Evolutionary conservation across 1,139 yeast genomes (phyloP).

Genomic region (Geotrichum histeridarum): DNA sequence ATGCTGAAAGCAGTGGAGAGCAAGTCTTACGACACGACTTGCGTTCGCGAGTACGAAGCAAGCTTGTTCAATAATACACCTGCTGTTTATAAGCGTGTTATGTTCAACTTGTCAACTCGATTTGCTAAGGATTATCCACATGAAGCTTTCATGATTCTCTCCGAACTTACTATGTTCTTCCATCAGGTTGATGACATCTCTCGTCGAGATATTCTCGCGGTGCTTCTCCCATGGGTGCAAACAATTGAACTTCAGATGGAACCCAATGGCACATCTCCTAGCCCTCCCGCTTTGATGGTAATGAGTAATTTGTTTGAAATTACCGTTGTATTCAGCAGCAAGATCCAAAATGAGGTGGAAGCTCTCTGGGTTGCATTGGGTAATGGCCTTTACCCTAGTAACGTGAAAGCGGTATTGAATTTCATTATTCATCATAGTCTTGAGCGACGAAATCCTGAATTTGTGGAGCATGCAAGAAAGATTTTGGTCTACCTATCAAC

Average conservation of each 20-base stretch:
- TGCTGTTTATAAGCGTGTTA: slow-evolving; percentile 71
- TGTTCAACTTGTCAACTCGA: slow-evolving; percentile 61
- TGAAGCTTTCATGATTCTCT: slow-evolving; percentile 56
- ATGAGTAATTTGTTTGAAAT: slow-evolving; percentile 77
- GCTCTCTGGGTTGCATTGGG: slow-evolving; percentile 94
- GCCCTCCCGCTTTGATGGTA: slow-evolving; percentile 54
- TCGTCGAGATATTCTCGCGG: slow-evolving; percentile 72
- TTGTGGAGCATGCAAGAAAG: slow-evolving; percentile 76
- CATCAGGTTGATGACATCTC: slow-evolving; percentile 55
- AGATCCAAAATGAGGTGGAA: slow-evolving; percentile 79
- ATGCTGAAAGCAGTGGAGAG: slow-evolving; percentile 54
- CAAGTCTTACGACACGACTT: slow-evolving; percentile 46
- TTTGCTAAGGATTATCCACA: slow-evolving; percentile 56
- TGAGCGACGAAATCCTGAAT: slow-evolving; percentile 62
- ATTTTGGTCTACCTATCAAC: slow-evolving; percentile 71
- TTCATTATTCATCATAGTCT: slow-evolving; percentile 66
- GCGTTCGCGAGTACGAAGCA: slow-evolving; percentile 51
- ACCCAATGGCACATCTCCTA: slow-evolving; percentile 40
- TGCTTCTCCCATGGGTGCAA: slow-evolving; percentile 86
- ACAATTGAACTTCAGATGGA: slow-evolving; percentile 58
- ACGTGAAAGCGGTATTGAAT: slow-evolving; percentile 67
- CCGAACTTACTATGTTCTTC: slow-evolving; percentile 68
- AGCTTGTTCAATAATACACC: slow-evolving; percentile 61
- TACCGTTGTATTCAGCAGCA: slow-evolving; percentile 68
- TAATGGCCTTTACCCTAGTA: slow-evolving; percentile 57